Conservation (phyloP, 2,329 filamentous ascomycete species). For the Passalora sequoiae region DNA sequence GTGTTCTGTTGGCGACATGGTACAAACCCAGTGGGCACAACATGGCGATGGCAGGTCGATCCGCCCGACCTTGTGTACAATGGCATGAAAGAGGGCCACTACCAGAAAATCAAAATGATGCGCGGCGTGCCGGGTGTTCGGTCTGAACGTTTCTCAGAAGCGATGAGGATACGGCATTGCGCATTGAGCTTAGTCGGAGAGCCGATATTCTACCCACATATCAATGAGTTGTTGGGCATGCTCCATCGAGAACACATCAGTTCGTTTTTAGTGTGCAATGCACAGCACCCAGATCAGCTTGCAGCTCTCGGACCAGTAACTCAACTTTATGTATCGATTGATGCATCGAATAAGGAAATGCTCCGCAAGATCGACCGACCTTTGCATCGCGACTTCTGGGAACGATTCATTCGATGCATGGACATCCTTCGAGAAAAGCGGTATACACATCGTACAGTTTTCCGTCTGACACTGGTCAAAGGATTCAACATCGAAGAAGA, state of each 20-base stretch:
- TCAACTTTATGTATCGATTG: conserved; percentile 93
- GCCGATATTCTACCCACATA: conserved; percentile 97
- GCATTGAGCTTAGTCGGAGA: conserved; percentile 89
- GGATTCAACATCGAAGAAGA: conserved; percentile 97
- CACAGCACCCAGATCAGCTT: conserved; percentile 89
- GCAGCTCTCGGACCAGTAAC: conserved; percentile 78
- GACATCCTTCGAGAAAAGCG: conserved; percentile 82
- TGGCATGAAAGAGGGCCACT: conserved; percentile 86
- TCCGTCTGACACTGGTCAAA: conserved; percentile 91
- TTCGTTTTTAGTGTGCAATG: conserved; percentile 93
- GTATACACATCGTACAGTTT: conserved; percentile 84
- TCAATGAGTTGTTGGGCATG: conserved; percentile 83
- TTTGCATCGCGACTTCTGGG: conserved; percentile 94
- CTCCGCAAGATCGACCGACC: conserved; percentile 85
- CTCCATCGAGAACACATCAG: conserved; percentile 83
- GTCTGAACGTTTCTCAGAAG: conserved; percentile 86
- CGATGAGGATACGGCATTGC: conserved; percentile 88
- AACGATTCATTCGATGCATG: conserved; percentile 84
- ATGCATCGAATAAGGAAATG: conserved; percentile 84
- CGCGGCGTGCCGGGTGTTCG: conserved; percentile 88
- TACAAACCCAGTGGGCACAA: conserved; percentile 93
- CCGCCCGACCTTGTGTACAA: conserved; percentile 83
- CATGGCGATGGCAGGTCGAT: conserved; percentile 94
- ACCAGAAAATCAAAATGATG: conserved; percentile 97
- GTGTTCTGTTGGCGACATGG: conserved; percentile 99